Evolutionary conservation across 2,329 filamentous ascomycete genomes (phyloP).

Genomic region (Fusarium scirpi): DNA sequence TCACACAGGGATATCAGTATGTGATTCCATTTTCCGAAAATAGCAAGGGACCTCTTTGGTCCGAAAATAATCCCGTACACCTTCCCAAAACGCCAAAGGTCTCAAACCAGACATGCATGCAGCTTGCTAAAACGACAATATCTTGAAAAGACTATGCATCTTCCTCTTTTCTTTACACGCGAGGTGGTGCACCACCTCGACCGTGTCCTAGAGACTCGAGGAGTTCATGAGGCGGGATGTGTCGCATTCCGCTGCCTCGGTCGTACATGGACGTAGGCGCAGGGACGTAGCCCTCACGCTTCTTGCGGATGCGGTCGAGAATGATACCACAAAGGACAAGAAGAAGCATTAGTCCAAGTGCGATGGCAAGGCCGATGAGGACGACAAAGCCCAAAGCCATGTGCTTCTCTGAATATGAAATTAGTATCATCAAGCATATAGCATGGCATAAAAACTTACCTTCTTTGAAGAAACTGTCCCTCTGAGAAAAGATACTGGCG

Average conservation of each 20-base stretch:
- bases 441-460: slow-evolving; percentile 62
- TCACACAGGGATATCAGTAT: slow-evolving; percentile 28
- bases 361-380: slow-evolving; percentile 82
- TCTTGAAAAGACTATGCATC: slow-evolving; percentile 19
- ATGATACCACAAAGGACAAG: slow-evolving; percentile 81
- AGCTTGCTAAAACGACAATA: slow-evolving; percentile 47
- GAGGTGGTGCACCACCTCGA: slow-evolving; percentile 63
- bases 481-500: slow-evolving; percentile 85
- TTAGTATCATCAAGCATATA: slow-evolving; percentile 23
- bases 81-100: slow-evolving; percentile 55
- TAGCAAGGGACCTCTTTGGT: slow-evolving; percentile 33
- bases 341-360: slow-evolving; percentile 81
- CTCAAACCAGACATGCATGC: slow-evolving; percentile 46
- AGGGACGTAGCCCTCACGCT: slow-evolving; percentile 82
- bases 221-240: slow-evolving; percentile 71
- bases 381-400: slow-evolving; percentile 82
- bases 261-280: slow-evolving; percentile 76
- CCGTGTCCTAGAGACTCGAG: slow-evolving; percentile 65
- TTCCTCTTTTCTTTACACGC: slow-evolving; percentile 56
- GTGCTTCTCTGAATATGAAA: slow-evolving; percentile 56
- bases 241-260: slow-evolving; percentile 67
- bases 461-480: slow-evolving; percentile 78
- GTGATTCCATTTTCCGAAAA: slow-evolving; percentile 34
- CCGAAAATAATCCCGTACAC: slow-evolving; percentile 44
- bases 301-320: slow-evolving; percentile 80